Evolutionary conservation across 2,329 filamentous ascomycete genomes (phyloP).

Genomic region (Purpureocillium takamizusanense): DNA sequence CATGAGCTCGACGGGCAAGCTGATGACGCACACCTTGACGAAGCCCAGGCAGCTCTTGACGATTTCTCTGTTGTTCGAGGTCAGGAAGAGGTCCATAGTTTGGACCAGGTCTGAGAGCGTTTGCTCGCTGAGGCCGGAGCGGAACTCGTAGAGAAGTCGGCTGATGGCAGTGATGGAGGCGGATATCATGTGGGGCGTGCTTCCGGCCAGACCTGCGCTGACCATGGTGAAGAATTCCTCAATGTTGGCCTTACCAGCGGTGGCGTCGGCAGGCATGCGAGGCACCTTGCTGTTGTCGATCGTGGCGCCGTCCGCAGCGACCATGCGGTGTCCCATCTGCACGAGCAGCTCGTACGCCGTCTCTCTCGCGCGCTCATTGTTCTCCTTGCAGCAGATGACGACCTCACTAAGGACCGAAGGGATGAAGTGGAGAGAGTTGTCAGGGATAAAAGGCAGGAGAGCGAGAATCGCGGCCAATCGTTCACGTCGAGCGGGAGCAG

Average conservation of each 20-base stretch:
- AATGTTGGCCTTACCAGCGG: slow-evolving; percentile 67
- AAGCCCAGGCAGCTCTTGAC: slow-evolving; percentile 92
- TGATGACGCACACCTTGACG: slow-evolving; percentile 90
- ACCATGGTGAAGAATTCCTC: slow-evolving; percentile 99
- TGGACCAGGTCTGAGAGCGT: slow-evolving; percentile 79
- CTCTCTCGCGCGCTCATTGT: slow-evolving; percentile 88
- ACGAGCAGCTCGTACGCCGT: slow-evolving; percentile 87
- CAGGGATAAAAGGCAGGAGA: slow-evolving; percentile 69
- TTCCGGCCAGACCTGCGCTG: slow-evolving; percentile 85
- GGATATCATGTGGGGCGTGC: slow-evolving; percentile 93
- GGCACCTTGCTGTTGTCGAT: slow-evolving; percentile 83
- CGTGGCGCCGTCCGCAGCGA: slow-evolving; percentile 51
- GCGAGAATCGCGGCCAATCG: slow-evolving; percentile 74
- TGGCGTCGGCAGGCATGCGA: slow-evolving; percentile 76
- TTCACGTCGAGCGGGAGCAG: slow-evolving; percentile 77
- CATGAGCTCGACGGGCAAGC: slow-evolving; percentile 71
- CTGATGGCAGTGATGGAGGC: slow-evolving; percentile 93
- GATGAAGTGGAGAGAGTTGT: slow-evolving; percentile 81
- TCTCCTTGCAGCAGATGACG: slow-evolving; percentile 93
- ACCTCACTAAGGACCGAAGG: slow-evolving; percentile 87
- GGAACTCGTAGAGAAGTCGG: slow-evolving; percentile 89
- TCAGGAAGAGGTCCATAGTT: slow-evolving; percentile 92
- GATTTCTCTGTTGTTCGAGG: slow-evolving; percentile 93
- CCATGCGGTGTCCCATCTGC: slow-evolving; percentile 76
- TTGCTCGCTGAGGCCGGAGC: slow-evolving; percentile 55